These are phyloP conservation scores for Geranium brycei DNA, from an alignment of 345 rosid genomes.

Conservation along the genomic window DNA sequence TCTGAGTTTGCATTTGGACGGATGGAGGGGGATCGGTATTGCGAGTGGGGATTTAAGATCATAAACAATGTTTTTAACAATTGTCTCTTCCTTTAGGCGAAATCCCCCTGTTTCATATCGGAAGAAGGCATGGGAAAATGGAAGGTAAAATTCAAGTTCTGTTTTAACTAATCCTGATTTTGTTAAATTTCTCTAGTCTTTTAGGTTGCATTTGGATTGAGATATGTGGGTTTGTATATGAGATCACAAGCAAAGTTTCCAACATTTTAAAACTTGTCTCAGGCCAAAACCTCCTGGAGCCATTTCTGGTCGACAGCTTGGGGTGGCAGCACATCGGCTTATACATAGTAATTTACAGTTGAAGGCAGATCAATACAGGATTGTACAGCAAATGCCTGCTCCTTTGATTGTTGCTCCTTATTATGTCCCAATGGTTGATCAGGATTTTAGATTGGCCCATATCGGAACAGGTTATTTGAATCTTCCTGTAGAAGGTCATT, in stretches of 20 bases:
- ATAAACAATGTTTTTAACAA: not conserved
- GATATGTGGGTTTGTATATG: not conserved
- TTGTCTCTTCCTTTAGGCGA: not conserved
- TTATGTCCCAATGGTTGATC: conserved; percentile 17
- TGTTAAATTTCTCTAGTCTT: not conserved
- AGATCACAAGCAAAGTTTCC: not conserved
- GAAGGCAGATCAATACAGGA: conserved; percentile 19
- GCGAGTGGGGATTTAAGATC: not conserved
- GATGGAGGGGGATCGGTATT: no score
- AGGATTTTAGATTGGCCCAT: not conserved
- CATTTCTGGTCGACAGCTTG: conserved; percentile 50
- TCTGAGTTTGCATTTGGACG: not conserved
- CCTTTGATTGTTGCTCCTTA: conserved; percentile 17
- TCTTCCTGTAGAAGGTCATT: conserved; percentile 10
- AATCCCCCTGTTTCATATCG: not conserved
- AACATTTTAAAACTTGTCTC: conserved; percentile 2
- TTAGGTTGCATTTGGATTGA: not conserved
- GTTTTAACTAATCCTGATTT: not conserved
- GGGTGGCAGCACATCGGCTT: conserved; percentile 61
- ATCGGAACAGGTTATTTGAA: conserved; percentile 16
- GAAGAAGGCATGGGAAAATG: not conserved
- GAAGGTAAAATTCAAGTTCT: not conserved
- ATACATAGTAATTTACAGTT: conserved; percentile 46
- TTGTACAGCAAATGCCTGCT: conserved; percentile 19
- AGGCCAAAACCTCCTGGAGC: conserved; percentile 56